These are phyloP conservation scores for Westerdykella aurantiaca DNA, from an alignment of 2,329 filamentous ascomycete genomes.

Conservation along the genomic window DNA sequence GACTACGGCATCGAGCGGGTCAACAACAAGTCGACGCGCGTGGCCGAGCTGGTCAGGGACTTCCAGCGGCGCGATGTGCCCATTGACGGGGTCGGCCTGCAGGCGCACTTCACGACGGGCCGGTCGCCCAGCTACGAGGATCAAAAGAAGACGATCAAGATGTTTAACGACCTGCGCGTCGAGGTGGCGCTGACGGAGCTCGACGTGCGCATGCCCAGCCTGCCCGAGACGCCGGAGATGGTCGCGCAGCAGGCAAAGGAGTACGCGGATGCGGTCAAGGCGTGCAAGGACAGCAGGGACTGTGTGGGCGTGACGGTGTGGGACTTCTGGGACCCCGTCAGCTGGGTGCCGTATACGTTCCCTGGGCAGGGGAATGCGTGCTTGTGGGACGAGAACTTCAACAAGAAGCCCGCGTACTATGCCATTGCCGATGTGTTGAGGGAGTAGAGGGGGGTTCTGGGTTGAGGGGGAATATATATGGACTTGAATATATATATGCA, in stretches of 20 bases:
- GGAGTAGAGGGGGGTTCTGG: not conserved
- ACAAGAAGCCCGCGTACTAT: conserved; percentile 34
- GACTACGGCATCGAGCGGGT: conserved; percentile 59
- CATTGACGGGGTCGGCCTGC: conserved; percentile 59
- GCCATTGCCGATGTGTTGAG: conserved; percentile 24
- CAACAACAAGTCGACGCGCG: conserved; percentile 42
- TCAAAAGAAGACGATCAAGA: conserved; percentile 36
- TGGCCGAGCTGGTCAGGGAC: conserved; percentile 28
- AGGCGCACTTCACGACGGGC: conserved; percentile 56
- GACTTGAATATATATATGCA: not conserved
- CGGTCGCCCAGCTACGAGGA: conserved; percentile 43
- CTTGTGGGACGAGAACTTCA: conserved; percentile 23
- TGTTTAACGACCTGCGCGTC: conserved; percentile 49
- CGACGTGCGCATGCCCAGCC: conserved; percentile 47
- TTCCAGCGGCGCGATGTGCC: conserved; percentile 36
- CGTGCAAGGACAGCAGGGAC: conserved; percentile 32
- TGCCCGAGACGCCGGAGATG: conserved; percentile 43
- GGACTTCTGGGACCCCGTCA: conserved; percentile 40
- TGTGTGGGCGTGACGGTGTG: conserved; percentile 40
- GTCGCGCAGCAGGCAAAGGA: conserved; percentile 45
- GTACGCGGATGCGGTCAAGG: conserved; percentile 38
- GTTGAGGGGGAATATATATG: not conserved
- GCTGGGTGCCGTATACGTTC: conserved; percentile 36
- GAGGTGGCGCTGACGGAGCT: conserved; percentile 59
- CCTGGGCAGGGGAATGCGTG: conserved; percentile 33